phyloP scores from a whole-genome alignment of 805 yeast genomes.

The Kodamaea kakaduensis region DNA sequence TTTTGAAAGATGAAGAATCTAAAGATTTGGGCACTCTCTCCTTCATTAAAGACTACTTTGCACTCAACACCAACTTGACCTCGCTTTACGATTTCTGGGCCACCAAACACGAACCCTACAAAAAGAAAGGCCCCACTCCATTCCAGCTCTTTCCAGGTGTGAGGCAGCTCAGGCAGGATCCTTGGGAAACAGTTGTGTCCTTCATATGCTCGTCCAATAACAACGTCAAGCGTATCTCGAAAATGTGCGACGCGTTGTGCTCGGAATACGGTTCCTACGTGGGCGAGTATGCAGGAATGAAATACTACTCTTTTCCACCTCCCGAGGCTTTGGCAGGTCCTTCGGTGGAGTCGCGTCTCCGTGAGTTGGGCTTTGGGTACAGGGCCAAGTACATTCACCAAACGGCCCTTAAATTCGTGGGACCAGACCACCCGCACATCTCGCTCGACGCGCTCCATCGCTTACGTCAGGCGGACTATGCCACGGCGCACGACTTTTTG shows the following conservation, averaged over 20 bases:
- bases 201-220: conserved; percentile 96
- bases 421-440: conserved; percentile 34
- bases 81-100: conserved; percentile 63
- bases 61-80: conserved; percentile 52
- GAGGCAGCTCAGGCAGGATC: conserved; percentile 86
- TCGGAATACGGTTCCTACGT: conserved; percentile 61
- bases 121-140: conserved; percentile 43
- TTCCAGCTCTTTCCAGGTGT: conserved; percentile 57
- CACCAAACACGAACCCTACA: conserved; percentile 59
- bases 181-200: conserved; percentile 91
- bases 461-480: conserved; percentile 46
- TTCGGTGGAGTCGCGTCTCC: conserved; percentile 38
- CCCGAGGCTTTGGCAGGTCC: conserved; percentile 46
- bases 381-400: conserved; percentile 82
- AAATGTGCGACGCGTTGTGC: conserved; percentile 84
- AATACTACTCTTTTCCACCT: conserved; percentile 70
- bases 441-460: conserved; percentile 33
- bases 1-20: background rate
- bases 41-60: conserved; percentile 65
- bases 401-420: conserved; percentile 59
- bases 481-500: conserved; percentile 54
- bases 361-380: conserved; percentile 75
- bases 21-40: conserved; percentile 24
- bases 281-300: conserved; percentile 47
- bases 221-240: conserved; percentile 87